A percentile compares a stretch with the other conserved stretches of the same genome.
Conservation (phyloP, 345 rosid genomes). For the Abelmoschus esculentus region DNA sequence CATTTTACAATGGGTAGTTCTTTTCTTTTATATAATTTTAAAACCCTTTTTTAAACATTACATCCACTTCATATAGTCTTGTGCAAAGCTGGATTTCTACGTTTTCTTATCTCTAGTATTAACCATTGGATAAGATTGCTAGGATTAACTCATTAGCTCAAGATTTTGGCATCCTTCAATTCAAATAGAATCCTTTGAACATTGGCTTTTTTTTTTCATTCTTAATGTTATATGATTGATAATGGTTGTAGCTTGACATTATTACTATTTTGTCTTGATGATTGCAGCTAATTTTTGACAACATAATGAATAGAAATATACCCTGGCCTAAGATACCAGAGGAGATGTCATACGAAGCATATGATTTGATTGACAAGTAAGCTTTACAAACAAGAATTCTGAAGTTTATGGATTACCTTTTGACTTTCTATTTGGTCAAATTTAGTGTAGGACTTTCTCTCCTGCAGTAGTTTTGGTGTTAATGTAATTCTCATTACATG, state of each 20-base stretch:
- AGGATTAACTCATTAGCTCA: not conserved
- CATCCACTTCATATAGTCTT: not conserved
- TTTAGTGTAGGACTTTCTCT: not conserved
- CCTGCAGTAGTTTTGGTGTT: not conserved
- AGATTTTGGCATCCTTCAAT: not conserved
- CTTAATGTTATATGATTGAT: constrained; percentile 4
- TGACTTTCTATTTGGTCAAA: not conserved
- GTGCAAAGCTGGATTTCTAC: not conserved
- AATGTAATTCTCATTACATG: not conserved
- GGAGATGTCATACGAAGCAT: constrained; percentile 66
- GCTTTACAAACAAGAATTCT: constrained; percentile 17
- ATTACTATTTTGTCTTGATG: constrained; percentile 4
- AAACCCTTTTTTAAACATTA: not conserved
- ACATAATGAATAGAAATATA: constrained; percentile 80
- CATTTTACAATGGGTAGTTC: not conserved
- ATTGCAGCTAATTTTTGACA: constrained; percentile 85
- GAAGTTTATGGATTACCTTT: not conserved
- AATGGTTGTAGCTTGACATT: constrained; percentile 5
- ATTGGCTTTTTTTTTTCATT: not conserved
- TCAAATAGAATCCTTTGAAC: not conserved
- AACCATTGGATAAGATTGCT: not conserved
- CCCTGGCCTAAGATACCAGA: constrained; percentile 87
- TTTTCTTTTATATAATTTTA: not conserved
- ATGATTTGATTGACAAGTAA: constrained; percentile 82
- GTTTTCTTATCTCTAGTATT: not conserved